A percentile compares a stretch with the other conserved stretches of the same genome.
These are phyloP conservation scores for Teunomyces barrocoloradensis DNA, from an alignment of 805 yeast genomes.

Conservation along the genomic window DNA sequence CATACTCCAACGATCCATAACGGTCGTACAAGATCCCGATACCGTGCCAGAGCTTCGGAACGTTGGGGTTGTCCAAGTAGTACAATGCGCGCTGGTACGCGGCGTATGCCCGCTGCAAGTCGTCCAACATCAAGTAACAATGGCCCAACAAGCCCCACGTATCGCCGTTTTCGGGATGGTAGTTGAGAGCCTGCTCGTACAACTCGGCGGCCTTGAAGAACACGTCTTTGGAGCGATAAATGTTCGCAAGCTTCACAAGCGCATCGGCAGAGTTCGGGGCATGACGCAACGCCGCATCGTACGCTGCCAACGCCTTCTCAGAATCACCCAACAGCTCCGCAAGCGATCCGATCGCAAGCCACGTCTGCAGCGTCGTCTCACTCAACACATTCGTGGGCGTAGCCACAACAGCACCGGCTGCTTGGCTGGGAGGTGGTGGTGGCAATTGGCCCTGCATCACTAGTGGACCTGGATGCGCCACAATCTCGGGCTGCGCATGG, in stretches of 20 bases:
- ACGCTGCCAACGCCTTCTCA: conserved; percentile 85
- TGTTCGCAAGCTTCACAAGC: conserved; percentile 79
- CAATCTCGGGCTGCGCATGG: conserved; percentile 4
- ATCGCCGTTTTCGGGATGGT: conserved; percentile 87
- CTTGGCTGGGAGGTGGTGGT: background rate
- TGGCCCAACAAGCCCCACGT: conserved; percentile 97
- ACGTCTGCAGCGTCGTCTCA: conserved; percentile 72
- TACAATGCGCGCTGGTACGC: conserved; percentile 96
- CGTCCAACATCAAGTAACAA: conserved; percentile 95
- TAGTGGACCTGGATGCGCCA: conserved; percentile 2
- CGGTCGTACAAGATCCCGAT: conserved; percentile 95
- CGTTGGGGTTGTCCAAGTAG: conserved; percentile 88
- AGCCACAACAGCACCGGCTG: background rate
- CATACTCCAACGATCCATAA: conserved; percentile 93
- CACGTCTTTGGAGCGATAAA: conserved; percentile 84
- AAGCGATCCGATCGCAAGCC: conserved; percentile 85
- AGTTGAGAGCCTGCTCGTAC: conserved; percentile 80
- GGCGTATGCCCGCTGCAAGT: conserved; percentile 89
- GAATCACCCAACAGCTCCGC: conserved; percentile 88
- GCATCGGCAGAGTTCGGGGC: conserved; percentile 85
- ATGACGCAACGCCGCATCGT: conserved; percentile 82
- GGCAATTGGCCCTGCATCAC: conserved; percentile 3
- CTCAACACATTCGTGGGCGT: conserved; percentile 19
- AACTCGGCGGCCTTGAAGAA: conserved; percentile 93
- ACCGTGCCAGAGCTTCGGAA: conserved; percentile 98